Evolutionary conservation across 176 grass and related monocot genomes (phyloP).

Genomic region (sorghum (Sorghum bicolor)): DNA sequence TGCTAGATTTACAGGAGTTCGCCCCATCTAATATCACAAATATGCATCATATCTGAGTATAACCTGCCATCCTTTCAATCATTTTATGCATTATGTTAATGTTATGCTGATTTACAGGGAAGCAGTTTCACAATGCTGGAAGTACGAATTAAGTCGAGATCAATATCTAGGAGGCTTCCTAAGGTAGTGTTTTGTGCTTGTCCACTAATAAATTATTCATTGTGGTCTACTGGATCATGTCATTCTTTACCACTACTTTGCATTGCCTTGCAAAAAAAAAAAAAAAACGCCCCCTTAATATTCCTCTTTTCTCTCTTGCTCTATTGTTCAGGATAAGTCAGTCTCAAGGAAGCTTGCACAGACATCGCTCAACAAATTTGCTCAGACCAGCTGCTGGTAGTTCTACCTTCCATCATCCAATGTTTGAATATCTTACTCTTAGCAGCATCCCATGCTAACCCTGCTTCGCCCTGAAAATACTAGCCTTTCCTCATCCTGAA

Average conservation of each 20-base stretch:
- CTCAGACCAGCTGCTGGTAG: conserved; percentile 69
- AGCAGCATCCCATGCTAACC: background rate
- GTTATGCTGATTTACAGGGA: conserved; percentile 32
- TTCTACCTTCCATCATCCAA: conserved; percentile 16
- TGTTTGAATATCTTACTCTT: background rate
- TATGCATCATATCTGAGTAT: background rate
- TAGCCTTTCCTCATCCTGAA: background rate
- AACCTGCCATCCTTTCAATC: background rate
- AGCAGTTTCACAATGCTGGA: conserved; percentile 45
- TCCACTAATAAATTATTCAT: background rate
- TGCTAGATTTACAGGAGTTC: background rate
- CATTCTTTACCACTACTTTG: conserved; percentile 8
- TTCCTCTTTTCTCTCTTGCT: conserved; percentile 16
- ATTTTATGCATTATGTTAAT: background rate
- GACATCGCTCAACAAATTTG: conserved; percentile 47
- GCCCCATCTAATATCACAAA: background rate
- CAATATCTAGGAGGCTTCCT: conserved; percentile 26
- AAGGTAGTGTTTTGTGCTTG: conserved; percentile 42
- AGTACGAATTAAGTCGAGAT: conserved; percentile 38
- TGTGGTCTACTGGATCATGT: background rate
- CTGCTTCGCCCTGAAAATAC: background rate
- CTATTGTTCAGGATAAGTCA: conserved; percentile 54
- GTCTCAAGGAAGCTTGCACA: conserved; percentile 41
- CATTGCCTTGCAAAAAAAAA: background rate
- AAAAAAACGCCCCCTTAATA: background rate